Percentiles rank a stretch among this genome's conserved stretches.
Evolutionary conservation across 768 basidiomycete species (phyloP).

Genomic region (Boletus edulis): DNA sequence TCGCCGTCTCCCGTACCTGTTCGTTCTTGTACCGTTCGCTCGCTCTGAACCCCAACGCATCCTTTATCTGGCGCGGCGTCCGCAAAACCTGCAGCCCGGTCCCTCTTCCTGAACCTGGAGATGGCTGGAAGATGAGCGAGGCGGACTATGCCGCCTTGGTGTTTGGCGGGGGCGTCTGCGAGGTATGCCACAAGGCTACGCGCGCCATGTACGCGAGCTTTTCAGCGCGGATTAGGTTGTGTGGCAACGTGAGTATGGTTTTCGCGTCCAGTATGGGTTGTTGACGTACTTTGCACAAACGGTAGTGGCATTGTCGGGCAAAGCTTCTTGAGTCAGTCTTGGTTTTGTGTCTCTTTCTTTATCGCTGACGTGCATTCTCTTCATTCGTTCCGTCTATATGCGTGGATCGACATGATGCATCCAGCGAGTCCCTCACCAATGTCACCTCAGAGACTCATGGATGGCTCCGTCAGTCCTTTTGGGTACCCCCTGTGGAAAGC

Average conservation of each 20-base stretch:
- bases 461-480: not conserved
- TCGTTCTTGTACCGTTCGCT: conserved; percentile 52
- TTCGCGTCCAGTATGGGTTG: no score
- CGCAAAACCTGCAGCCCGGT: conserved; percentile 36
- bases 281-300: no score
- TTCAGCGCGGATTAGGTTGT: conserved; percentile 45
- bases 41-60: conserved; percentile 38
- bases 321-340: conserved; percentile 16
- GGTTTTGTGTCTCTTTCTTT: not conserved
- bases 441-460: not conserved
- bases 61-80: conserved; percentile 59
- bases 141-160: conserved; percentile 61
- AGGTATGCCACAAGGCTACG: conserved; percentile 46
- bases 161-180: conserved; percentile 57
- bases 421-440: conserved; percentile 15
- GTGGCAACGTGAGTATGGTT: conserved; percentile 33
- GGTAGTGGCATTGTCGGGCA: conserved; percentile 22
- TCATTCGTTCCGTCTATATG: not conserved
- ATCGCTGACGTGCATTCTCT: not conserved
- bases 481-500: conserved; percentile 26
- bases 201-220: conserved; percentile 45
- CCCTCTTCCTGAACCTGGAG: conserved; percentile 43
- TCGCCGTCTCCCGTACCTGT: conserved; percentile 58
- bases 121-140: conserved; percentile 43
- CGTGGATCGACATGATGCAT: not conserved